Conservation (phyloP, 208 protist genomes). For the Acanthamoeba triangularis region DNA sequence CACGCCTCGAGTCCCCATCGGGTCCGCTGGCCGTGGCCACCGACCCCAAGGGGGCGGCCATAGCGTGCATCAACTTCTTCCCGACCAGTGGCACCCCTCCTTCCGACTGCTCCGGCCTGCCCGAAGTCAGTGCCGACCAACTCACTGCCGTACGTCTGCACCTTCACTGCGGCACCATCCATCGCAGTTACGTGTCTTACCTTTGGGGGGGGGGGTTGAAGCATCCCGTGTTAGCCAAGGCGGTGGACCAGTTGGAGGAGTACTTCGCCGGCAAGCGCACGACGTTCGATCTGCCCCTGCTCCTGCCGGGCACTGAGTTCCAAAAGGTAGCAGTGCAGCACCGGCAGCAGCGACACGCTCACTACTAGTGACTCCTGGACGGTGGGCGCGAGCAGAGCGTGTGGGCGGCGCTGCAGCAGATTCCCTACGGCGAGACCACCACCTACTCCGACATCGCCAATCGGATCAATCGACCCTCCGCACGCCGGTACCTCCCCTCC, state of each 20-base stretch:
- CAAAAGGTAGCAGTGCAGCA: slow-evolving; percentile 17
- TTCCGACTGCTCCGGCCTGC: background rate
- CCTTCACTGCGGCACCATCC: too few species aligned
- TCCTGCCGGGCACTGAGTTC: slow-evolving; percentile 17
- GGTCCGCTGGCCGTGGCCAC: background rate
- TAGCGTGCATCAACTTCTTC: background rate
- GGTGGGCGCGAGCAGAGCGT: background rate
- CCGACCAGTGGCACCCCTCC: background rate
- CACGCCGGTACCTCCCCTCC: background rate
- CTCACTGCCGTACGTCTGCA: background rate
- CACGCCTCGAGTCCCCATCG: background rate
- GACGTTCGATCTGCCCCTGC: slow-evolving; percentile 22
- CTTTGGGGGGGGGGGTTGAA: background rate
- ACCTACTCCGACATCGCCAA: slow-evolving; percentile 17
- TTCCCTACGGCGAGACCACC: slow-evolving; percentile 43
- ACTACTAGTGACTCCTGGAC: background rate
- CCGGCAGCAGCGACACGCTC: background rate
- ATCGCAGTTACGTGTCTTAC: too few species aligned
- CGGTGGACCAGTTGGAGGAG: slow-evolving; percentile 38
- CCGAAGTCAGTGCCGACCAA: background rate
- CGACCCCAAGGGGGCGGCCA: background rate
- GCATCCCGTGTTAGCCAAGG: slow-evolving; percentile 30
- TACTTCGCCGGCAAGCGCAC: slow-evolving; percentile 2
- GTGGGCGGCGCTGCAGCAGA: slow-evolving; percentile 41
- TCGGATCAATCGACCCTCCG: background rate